Base-by-base conservation (phyloP, 352 stramenopile genomes). In the Phytopythium aichiense region DNA sequence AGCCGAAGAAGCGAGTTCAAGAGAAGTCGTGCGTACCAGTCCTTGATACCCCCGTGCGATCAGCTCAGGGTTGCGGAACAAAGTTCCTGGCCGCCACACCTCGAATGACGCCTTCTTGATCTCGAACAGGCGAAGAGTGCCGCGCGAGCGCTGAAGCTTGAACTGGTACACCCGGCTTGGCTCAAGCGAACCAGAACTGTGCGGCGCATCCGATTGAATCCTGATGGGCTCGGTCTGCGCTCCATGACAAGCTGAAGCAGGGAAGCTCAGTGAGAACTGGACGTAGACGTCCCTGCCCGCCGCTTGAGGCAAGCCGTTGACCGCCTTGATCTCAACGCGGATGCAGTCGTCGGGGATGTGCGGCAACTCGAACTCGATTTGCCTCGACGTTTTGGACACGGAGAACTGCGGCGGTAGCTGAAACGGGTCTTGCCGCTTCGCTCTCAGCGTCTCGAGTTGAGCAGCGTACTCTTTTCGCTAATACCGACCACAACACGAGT, bases 61-160 rank as follows among this genome's bases (percentile, higher is more conserved):
- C 7, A 91, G 63, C 66, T 94, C 80, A 15, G 83, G 61, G n/a
- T 81, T 89, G 5, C 77, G 72, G 18, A 92, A 81, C 9, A 92
- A 65, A 1, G 81, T 84, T 42, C 68, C 77, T 0, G 79, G 69
- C 2, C 75, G 79, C 77, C 84, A 92, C 49, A 94, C 79, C 69
- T 94, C 85, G 51, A 94, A 90, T 51, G 77, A 38, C 0, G 78
- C 79, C 50, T 92, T 94, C 59, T 90, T 89, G 22, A 94, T 87
- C 66, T 91, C 83, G 66, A 89, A 88, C n/a, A 94, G 65, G 2
- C 84, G 82, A 43, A 88, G 76, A 0, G 79, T 89, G 15, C 85
- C 85, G 43, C 83, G 74, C 16, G 73, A 81, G 30, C 85, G 74
- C 53, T 85, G 64, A 3, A 94, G 59, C 56, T 75, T 79, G 30